Evolutionary conservation across 2,329 filamentous ascomycete genomes (phyloP).

Genomic region (Macrophomina tecta): DNA sequence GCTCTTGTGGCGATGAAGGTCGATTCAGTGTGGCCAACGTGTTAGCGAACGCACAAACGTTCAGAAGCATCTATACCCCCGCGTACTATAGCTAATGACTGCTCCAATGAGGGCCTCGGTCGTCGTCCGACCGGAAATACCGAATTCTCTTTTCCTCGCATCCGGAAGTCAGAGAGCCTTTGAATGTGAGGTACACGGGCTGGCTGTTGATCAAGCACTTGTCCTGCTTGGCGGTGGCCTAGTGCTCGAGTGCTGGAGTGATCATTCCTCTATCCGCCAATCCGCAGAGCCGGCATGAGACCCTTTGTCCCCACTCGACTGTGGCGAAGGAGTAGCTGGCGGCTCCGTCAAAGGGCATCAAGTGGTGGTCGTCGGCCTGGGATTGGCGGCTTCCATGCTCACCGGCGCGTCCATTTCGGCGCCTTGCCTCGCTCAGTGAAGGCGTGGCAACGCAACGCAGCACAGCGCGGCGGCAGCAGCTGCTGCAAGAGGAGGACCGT

Average conservation of each 20-base stretch:
- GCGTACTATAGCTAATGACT: slow-evolving; percentile 24
- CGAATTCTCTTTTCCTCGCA: background rate
- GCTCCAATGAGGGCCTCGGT: slow-evolving; percentile 18
- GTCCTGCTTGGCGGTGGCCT: slow-evolving; percentile 13
- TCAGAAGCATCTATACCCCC: slow-evolving; percentile 24
- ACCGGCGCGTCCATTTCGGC: slow-evolving; percentile 11
- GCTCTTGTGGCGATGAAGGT: slow-evolving; percentile 12
- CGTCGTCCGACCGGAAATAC: slow-evolving; percentile 19
- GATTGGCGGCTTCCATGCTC: slow-evolving; percentile 17
- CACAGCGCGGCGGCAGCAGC: background rate
- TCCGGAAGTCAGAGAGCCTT: background rate
- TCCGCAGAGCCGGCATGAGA: slow-evolving; percentile 19
- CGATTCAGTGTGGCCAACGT: background rate
- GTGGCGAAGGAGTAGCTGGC: slow-evolving; percentile 7
- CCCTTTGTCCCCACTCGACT: slow-evolving; percentile 18
- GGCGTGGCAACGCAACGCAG: slow-evolving; percentile 16
- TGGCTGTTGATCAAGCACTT: slow-evolving; percentile 20
- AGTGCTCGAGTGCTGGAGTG: slow-evolving; percentile 23
- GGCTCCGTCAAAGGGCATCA: slow-evolving; percentile 10
- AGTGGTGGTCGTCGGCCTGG: slow-evolving; percentile 1
- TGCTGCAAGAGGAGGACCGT: slow-evolving; percentile 10
- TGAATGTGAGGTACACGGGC: slow-evolving; percentile 14
- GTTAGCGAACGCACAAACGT: slow-evolving; percentile 7
- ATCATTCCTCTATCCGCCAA: slow-evolving; percentile 23
- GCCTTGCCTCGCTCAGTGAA: background rate